These are phyloP conservation scores for Globisporangium spiculum DNA, from an alignment of 352 stramenopile species.

Conservation along the genomic window DNA sequence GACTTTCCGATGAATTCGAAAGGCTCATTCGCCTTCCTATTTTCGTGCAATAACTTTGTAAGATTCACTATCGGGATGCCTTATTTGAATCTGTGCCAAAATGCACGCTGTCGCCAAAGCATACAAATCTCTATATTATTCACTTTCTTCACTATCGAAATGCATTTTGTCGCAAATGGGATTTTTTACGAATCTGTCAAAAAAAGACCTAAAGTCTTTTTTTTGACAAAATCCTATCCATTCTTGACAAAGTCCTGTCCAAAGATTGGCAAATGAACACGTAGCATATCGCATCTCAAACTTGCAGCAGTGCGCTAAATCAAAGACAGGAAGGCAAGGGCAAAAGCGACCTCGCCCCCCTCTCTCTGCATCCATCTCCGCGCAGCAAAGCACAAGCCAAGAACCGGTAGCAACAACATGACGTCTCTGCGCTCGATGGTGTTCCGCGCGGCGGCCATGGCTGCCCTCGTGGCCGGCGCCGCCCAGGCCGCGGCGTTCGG, in stretches of 20 bases:
- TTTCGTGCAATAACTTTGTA: no score
- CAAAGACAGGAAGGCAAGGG: constrained; percentile 1
- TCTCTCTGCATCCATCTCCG: background rate
- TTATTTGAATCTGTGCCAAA: no score
- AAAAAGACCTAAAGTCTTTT: no score
- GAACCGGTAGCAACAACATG: background rate
- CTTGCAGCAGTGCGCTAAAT: background rate
- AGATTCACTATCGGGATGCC: no score
- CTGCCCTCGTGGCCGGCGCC: constrained; percentile 17
- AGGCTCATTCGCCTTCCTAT: no score
- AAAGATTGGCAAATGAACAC: constrained; percentile 6
- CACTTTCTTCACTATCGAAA: no score
- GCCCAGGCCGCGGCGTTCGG: constrained; percentile 32
- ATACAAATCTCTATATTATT: no score
- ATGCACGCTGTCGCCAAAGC: no score
- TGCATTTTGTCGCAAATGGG: no score
- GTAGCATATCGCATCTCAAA: background rate
- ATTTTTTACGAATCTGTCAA: no score
- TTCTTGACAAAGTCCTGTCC: background rate
- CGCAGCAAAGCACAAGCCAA: background rate
- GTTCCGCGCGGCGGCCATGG: constrained; percentile 19
- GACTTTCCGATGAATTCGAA: no score
- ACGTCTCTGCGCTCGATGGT: constrained; percentile 17
- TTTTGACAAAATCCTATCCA: no score
- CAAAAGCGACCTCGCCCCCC: background rate